A percentile compares a stretch with the other conserved stretches of the same genome.
Evolutionary conservation across 2,329 filamentous ascomycete species (phyloP).

Genomic region (Anthostomella pinea): DNA sequence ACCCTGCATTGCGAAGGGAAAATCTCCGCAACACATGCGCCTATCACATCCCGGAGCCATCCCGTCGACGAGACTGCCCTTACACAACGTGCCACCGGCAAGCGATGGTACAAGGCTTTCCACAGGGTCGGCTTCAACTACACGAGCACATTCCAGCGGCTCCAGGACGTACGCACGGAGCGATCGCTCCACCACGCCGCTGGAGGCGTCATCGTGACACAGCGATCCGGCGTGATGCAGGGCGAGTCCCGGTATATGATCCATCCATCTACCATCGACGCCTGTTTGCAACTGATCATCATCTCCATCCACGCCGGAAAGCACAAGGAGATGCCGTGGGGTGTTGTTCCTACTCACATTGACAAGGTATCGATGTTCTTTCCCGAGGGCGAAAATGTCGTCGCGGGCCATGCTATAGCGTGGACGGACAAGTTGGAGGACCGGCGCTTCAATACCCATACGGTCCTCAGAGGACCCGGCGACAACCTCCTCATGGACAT

Average conservation of each 20-base stretch:
- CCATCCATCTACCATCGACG: conserved; percentile 34
- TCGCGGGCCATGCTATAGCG: conserved; percentile 8
- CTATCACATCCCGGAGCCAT: neutral
- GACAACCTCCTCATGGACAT: conserved; percentile 21
- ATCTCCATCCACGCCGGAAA: conserved; percentile 13
- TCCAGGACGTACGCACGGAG: conserved; percentile 12
- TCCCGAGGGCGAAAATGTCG: conserved; percentile 4
- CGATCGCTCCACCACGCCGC: conserved; percentile 9
- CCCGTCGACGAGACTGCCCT: conserved; percentile 10
- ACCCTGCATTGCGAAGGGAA: conserved; percentile 14
- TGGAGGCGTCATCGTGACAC: conserved; percentile 4
- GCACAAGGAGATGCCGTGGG: conserved; percentile 18
- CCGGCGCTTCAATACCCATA: conserved; percentile 19
- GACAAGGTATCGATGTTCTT: conserved; percentile 11
- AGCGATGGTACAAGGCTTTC: conserved; percentile 18
- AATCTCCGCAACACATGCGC: conserved; percentile 7
- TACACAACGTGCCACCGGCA: conserved; percentile 13
- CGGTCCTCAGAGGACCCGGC: conserved; percentile 10
- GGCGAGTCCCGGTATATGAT: conserved; percentile 27
- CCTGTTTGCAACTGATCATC: conserved; percentile 22
- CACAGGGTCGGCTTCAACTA: conserved; percentile 21
- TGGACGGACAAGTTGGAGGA: conserved; percentile 15
- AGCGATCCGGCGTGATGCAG: conserved; percentile 6
- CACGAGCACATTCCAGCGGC: conserved; percentile 14
- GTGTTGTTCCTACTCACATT: conserved; percentile 16